Conservation (phyloP, 2,329 filamentous ascomycete genomes). For the Nothophaeocryptopus gaeumannii region DNA sequence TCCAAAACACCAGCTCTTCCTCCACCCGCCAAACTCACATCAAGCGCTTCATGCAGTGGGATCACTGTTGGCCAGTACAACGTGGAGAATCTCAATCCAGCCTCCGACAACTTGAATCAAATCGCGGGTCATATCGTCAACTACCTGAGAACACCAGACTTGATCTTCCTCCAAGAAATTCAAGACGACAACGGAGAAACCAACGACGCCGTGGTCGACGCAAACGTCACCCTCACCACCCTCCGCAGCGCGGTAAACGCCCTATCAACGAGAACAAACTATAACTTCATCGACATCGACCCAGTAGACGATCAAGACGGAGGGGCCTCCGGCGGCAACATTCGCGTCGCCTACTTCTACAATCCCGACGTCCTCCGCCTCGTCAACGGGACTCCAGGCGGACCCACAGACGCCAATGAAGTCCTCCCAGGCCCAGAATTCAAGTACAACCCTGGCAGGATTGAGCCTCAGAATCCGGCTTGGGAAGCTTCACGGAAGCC, state of each 20-base stretch:
- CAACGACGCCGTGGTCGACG: conserved; percentile 57
- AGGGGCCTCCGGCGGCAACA: conserved; percentile 68
- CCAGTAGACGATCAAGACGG: conserved; percentile 62
- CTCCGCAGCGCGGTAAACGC: conserved; percentile 53
- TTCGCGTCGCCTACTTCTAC: conserved; percentile 69
- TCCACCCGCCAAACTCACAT: conserved; percentile 52
- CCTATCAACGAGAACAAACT: conserved; percentile 49
- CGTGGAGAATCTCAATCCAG: conserved; percentile 64
- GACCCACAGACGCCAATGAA: conserved; percentile 53
- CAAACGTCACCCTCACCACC: conserved; percentile 58
- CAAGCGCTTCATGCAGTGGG: conserved; percentile 56
- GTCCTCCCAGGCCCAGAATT: conserved; percentile 59
- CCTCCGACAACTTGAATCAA: conserved; percentile 53
- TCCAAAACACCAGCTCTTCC: conserved; percentile 48
- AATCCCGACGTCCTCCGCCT: conserved; percentile 58
- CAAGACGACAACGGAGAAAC: conserved; percentile 64
- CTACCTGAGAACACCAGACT: conserved; percentile 61
- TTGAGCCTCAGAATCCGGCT: conserved; percentile 60
- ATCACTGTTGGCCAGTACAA: conserved; percentile 68
- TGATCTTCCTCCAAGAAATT: conserved; percentile 68
- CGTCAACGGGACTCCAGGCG: conserved; percentile 58
- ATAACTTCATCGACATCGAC: conserved; percentile 59
- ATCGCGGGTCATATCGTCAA: conserved; percentile 65
- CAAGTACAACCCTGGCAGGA: conserved; percentile 66
- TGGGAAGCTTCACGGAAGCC: conserved; percentile 66